These are phyloP conservation scores for Cryphonectria nitschkei DNA, from an alignment of 2,329 filamentous ascomycete genomes.

Conservation along the genomic window DNA sequence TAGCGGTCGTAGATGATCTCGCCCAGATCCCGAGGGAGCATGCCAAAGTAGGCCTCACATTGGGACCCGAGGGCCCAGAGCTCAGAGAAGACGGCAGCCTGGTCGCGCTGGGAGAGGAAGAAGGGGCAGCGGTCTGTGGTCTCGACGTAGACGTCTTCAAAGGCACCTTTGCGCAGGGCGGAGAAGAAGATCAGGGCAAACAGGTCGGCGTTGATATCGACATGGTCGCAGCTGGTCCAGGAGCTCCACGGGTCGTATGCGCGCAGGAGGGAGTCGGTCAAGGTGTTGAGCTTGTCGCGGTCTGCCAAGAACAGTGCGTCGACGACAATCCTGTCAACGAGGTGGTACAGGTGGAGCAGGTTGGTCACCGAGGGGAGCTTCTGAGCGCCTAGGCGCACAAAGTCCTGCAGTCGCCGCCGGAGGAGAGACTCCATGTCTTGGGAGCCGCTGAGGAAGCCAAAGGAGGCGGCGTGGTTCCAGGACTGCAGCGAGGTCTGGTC, in stretches of 20 bases:
- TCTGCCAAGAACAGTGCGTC: constrained; percentile 39
- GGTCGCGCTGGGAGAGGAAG: constrained; percentile 63
- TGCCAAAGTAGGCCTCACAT: constrained; percentile 65
- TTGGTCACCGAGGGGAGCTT: constrained; percentile 32
- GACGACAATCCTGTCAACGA: constrained; percentile 35
- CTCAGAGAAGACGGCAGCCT: constrained; percentile 66
- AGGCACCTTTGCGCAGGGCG: constrained; percentile 56
- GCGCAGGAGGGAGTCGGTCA: constrained; percentile 43
- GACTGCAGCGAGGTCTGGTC: constrained; percentile 34
- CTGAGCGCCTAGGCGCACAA: constrained; percentile 34
- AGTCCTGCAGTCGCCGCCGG: constrained; percentile 34
- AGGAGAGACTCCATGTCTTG: constrained; percentile 37
- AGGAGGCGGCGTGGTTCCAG: constrained; percentile 37
- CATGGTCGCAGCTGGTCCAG: constrained; percentile 32
- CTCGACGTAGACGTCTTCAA: constrained; percentile 66
- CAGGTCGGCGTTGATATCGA: constrained; percentile 56
- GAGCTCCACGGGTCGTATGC: constrained; percentile 36
- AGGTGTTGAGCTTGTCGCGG: constrained; percentile 38
- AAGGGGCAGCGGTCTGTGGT: constrained; percentile 65
- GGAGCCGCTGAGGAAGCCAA: constrained; percentile 34
- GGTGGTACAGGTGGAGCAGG: constrained; percentile 34
- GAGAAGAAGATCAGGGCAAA: constrained; percentile 62
- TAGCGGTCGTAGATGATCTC: constrained; percentile 44
- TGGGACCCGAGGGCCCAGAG: constrained; percentile 66
- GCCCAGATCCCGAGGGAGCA: constrained; percentile 53